A percentile compares a stretch with the other conserved stretches of the same genome.
Evolutionary conservation across 2,329 filamentous ascomycete genomes (phyloP).

Genomic region (Microcyclospora pomicola): DNA sequence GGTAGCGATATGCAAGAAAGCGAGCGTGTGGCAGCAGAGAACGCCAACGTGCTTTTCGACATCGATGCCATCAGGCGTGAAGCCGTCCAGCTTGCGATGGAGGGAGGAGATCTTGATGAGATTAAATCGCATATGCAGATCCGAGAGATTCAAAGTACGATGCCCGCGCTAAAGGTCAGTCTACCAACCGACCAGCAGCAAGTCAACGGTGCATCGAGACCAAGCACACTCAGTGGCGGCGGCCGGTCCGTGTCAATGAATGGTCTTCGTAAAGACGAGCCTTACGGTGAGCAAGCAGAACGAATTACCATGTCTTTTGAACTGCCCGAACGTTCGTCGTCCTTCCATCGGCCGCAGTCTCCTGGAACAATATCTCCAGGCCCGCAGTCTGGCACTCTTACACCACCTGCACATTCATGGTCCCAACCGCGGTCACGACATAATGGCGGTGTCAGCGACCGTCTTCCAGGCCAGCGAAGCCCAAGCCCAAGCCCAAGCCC

Average conservation of each 20-base stretch:
- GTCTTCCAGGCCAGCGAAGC: constrained; percentile 1
- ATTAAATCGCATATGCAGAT: constrained; percentile 47
- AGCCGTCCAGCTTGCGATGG: constrained; percentile 60
- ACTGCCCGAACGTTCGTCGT: constrained; percentile 4
- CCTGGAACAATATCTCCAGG: background rate
- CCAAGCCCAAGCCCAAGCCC: constrained; percentile 2
- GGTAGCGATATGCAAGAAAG: constrained; percentile 32
- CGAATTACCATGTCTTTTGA: constrained; percentile 37
- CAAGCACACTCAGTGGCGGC: constrained; percentile 6
- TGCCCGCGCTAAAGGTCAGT: constrained; percentile 76
- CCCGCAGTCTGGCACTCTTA: background rate
- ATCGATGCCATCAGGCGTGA: constrained; percentile 72
- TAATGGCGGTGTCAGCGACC: background rate
- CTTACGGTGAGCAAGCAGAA: constrained; percentile 23
- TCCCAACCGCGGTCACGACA: background rate
- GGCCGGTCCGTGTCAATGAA: constrained; percentile 1
- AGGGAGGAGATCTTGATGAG: constrained; percentile 59
- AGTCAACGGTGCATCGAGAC: constrained; percentile 3
- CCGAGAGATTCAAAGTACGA: constrained; percentile 64
- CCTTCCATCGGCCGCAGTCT: constrained; percentile 1
- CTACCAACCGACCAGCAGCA: background rate
- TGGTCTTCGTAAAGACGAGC: constrained; percentile 6
- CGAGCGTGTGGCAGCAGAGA: constrained; percentile 30
- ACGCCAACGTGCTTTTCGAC: constrained; percentile 64
- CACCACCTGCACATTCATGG: constrained; percentile 1